phyloP scores from a whole-genome alignment of 257 asterid genomes.

The Ilex asprella region DNA sequence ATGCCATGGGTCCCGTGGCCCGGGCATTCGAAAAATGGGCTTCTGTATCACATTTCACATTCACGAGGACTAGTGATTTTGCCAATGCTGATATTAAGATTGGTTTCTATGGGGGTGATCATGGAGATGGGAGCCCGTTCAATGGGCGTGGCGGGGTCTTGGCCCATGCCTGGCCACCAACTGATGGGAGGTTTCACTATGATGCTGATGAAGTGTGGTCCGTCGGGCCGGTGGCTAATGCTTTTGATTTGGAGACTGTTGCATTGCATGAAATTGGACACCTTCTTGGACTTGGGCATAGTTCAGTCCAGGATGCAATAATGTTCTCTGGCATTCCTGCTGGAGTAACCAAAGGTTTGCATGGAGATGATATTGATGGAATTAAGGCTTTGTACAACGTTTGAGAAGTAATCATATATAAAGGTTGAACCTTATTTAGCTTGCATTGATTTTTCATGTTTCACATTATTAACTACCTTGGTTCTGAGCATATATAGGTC shows the following conservation, averaged over 20 bases:
- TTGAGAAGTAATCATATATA: not conserved
- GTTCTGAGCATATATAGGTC: no score
- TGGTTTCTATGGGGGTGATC: constrained; percentile 15
- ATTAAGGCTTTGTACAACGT: constrained; percentile 10
- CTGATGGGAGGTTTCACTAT: constrained; percentile 22
- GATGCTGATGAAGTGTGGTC: constrained; percentile 26
- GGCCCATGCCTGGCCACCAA: constrained; percentile 32
- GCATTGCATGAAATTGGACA: constrained; percentile 43
- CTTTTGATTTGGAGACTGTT: constrained; percentile 19
- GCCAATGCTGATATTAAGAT: constrained; percentile 17
- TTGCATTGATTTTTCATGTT: no score
- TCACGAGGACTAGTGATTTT: not conserved
- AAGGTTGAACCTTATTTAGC: no score
- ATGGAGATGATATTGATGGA: constrained; percentile 27
- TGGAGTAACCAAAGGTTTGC: constrained; percentile 14
- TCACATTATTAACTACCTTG: no score
- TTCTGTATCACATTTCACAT: constrained; percentile 12
- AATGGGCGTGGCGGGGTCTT: constrained; percentile 26
- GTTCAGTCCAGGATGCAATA: constrained; percentile 13
- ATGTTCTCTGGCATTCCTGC: constrained; percentile 16
- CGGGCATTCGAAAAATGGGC: constrained; percentile 28
- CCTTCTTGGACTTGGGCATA: constrained; percentile 34
- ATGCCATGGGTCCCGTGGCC: not conserved
- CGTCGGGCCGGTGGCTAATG: not conserved
- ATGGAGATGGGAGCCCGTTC: constrained; percentile 22